phyloP scores from a whole-genome alignment of 2,329 filamentous ascomycete genomes.

The Stemphylium vesicarium region DNA sequence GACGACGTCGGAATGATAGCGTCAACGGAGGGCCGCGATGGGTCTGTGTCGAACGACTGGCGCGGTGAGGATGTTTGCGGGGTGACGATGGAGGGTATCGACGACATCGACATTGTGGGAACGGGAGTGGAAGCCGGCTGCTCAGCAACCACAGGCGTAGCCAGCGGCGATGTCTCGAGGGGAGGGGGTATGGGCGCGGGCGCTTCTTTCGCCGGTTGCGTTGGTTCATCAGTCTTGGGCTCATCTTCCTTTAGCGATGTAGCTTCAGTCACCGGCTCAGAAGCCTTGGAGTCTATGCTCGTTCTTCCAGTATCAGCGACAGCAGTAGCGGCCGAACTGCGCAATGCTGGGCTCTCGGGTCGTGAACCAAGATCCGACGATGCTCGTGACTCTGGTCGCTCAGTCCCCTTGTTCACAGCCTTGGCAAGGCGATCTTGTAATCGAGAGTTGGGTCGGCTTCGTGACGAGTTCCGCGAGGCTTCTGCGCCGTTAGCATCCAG shows the following conservation, averaged over 20 bases:
- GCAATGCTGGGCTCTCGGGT: conserved; percentile 59
- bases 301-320: conserved; percentile 49
- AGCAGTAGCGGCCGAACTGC: conserved; percentile 22
- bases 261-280: conserved; percentile 34
- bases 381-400: conserved; percentile 56
- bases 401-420: conserved; percentile 77
- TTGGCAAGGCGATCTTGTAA: conserved; percentile 89
- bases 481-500: conserved; percentile 44
- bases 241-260: conserved; percentile 25
- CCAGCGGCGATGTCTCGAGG: conserved; percentile 18
- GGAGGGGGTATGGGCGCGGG: conserved; percentile 13
- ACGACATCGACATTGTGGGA: conserved; percentile 38
- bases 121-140: conserved; percentile 41
- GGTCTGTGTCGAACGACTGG: conserved; percentile 43
- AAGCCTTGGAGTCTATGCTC: conserved; percentile 53
- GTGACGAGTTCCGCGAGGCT: conserved; percentile 69
- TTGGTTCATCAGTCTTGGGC: conserved; percentile 12
- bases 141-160: conserved; percentile 40
- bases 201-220: conserved; percentile 39
- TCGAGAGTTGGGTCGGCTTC: conserved; percentile 74
- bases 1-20: conserved; percentile 44
- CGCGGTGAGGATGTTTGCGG: conserved; percentile 38
- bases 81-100: conserved; percentile 41
- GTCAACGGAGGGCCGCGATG: conserved; percentile 41
- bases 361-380: conserved; percentile 60